Percentiles rank a stretch among this genome's conserved stretches.
phyloP scores from a whole-genome alignment of 179 eudicot genomes.

The Beta lomatogona region DNA sequence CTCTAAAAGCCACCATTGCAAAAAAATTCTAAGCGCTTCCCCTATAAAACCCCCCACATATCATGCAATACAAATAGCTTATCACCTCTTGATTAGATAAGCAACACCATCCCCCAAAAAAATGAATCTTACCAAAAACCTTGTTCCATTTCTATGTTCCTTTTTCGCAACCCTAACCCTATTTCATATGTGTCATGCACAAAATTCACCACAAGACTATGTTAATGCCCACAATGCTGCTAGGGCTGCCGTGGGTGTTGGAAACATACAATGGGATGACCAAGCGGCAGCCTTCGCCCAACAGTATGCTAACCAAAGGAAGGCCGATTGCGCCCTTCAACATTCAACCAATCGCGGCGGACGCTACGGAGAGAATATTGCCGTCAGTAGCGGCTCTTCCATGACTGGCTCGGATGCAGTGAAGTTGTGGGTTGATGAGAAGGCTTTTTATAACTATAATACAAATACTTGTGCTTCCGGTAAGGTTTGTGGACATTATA shows the following conservation, averaged over 20 bases:
- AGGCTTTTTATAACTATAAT: conserved; percentile 30
- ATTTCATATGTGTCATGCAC: conserved; percentile 26
- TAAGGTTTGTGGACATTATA: conserved; percentile 39
- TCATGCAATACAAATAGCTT: neutral
- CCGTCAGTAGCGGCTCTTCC: conserved; percentile 22
- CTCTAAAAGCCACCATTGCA: neutral
- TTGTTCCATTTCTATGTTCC: neutral
- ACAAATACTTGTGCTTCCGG: conserved; percentile 42
- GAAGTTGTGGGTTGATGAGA: conserved; percentile 48
- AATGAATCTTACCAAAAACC: neutral
- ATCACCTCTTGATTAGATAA: neutral
- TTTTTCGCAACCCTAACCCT: conserved; percentile 6
- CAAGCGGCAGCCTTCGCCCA: conserved; percentile 43
- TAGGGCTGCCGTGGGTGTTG: conserved; percentile 40
- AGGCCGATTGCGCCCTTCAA: conserved; percentile 18
- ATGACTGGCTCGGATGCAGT: conserved; percentile 32
- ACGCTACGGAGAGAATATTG: conserved; percentile 40
- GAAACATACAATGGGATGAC: conserved; percentile 37
- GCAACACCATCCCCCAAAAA: neutral
- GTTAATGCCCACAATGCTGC: conserved; percentile 43
- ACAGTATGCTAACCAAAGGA: conserved; percentile 39
- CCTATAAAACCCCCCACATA: neutral
- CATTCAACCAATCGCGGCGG: conserved; percentile 27
- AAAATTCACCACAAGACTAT: conserved; percentile 43
- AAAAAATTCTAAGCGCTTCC: neutral